These are phyloP conservation scores for Aspergillus hancockii DNA, from an alignment of 495 filamentous ascomycete species.

Conservation along the genomic window DNA sequence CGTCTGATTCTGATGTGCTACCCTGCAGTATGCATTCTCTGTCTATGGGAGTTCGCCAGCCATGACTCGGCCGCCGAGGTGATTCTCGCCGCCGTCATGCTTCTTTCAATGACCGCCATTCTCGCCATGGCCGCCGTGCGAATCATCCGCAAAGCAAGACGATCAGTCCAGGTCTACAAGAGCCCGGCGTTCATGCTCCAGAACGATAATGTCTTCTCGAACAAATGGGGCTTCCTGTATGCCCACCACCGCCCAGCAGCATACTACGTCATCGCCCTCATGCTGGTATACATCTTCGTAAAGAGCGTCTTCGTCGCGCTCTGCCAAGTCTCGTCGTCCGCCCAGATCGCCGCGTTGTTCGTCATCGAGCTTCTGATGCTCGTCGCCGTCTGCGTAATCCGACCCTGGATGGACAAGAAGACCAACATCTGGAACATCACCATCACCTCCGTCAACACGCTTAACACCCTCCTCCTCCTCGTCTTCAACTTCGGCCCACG, in stretches of 20 bases:
- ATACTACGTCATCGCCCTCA: conserved; percentile 89
- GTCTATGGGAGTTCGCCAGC: conserved; percentile 89
- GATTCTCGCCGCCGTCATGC: conserved; percentile 83
- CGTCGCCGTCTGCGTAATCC: conserved; percentile 72
- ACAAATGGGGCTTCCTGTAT: conserved; percentile 98
- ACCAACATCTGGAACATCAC: conserved; percentile 95
- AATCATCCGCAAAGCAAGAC: conserved; percentile 80
- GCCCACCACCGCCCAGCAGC: conserved; percentile 92
- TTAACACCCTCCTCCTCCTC: conserved; percentile 82
- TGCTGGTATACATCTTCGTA: conserved; percentile 75
- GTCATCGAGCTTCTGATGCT: conserved; percentile 81
- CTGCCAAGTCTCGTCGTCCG: conserved; percentile 65
- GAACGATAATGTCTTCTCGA: conserved; percentile 82
- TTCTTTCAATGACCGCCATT: conserved; percentile 73
- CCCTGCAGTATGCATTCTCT: conserved; percentile 86
- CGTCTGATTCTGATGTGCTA: conserved; percentile 86
- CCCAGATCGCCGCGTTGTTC: conserved; percentile 81
- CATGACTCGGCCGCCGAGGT: conserved; percentile 85
- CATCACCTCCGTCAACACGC: conserved; percentile 83
- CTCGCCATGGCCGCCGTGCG: conserved; percentile 85
- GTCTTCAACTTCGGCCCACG: conserved; percentile 84
- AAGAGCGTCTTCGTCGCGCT: conserved; percentile 91
- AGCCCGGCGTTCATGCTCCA: conserved; percentile 98
- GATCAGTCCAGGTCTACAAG: conserved; percentile 85
- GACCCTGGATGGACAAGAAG: conserved; percentile 98